Percentiles rank a stretch among this genome's conserved stretches.
Conservation (phyloP, 805 yeast species). For the Yarrowia yakushimensis region DNA sequence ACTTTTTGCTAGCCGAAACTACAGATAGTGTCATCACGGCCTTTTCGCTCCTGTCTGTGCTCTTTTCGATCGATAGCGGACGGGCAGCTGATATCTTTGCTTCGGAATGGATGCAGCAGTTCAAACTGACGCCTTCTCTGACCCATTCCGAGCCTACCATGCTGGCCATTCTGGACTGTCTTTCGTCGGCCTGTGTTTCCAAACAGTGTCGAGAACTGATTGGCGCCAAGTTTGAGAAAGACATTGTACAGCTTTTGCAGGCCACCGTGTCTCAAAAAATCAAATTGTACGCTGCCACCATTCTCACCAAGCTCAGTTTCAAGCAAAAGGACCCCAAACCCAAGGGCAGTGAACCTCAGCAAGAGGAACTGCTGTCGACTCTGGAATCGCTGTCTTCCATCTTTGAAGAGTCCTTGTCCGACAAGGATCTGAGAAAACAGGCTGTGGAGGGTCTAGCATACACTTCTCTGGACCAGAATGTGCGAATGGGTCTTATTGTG, state of each 20-base stretch:
- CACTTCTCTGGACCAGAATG: constrained; percentile 36
- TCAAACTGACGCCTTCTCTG: constrained; percentile 26
- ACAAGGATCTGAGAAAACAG: constrained; percentile 25
- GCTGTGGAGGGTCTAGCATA: constrained; percentile 41
- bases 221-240: constrained; percentile 30
- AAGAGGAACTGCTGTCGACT: not conserved
- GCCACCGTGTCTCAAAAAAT: constrained; percentile 29
- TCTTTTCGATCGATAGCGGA: constrained; percentile 34
- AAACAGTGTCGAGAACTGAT: constrained; percentile 35
- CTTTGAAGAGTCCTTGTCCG: constrained; percentile 34
- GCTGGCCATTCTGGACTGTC: constrained; percentile 35
- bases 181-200: constrained; percentile 38
- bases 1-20: constrained; percentile 10
- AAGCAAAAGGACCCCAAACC: constrained; percentile 26
- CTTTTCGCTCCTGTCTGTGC: constrained; percentile 33
- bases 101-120: constrained; percentile 28
- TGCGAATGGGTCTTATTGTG: constrained; percentile 33
- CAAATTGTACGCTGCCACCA: constrained; percentile 37
- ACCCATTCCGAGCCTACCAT: constrained; percentile 30
- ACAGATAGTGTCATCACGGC: constrained; percentile 26
- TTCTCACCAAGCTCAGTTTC: constrained; percentile 36
- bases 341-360: constrained; percentile 27
- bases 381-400: constrained; percentile 33
- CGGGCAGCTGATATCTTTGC: constrained; percentile 33
- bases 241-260: constrained; percentile 32